Conservation (phyloP, 2,329 filamentous ascomycete species). For the Colletotrichum sp. region DNA sequence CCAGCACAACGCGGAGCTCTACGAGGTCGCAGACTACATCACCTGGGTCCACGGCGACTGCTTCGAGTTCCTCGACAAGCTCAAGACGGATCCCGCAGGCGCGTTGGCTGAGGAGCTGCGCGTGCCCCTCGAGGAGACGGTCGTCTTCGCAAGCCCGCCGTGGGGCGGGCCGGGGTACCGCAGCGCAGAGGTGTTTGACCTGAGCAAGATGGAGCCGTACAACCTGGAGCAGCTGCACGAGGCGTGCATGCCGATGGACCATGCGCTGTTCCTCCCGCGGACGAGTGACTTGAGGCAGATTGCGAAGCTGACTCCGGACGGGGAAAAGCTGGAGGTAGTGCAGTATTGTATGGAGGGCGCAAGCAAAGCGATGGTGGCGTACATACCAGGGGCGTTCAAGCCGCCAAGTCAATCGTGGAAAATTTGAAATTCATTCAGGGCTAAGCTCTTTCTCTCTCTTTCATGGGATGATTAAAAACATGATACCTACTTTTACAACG, state of each 20-base stretch:
- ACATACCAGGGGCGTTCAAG: constrained; percentile 48
- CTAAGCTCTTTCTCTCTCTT: not conserved
- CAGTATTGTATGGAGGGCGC: constrained; percentile 93
- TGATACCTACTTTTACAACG: constrained; percentile 43
- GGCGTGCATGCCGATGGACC: constrained; percentile 64
- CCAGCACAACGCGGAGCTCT: constrained; percentile 87
- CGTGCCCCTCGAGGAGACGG: constrained; percentile 45
- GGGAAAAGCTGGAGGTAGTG: constrained; percentile 71
- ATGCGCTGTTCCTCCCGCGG: constrained; percentile 83
- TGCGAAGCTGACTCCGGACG: constrained; percentile 57
- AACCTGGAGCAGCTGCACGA: constrained; percentile 66
- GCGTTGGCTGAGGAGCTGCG: constrained; percentile 43
- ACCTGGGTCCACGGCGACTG: constrained; percentile 89
- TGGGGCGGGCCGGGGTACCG: constrained; percentile 65
- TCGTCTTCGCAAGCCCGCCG: constrained; percentile 63
- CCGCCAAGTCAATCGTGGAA: not conserved
- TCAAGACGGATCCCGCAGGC: constrained; percentile 38
- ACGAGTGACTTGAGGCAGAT: constrained; percentile 84
- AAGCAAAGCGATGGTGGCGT: constrained; percentile 81
- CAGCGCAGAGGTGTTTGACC: constrained; percentile 75
- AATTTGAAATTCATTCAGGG: not conserved
- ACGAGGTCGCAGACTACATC: constrained; percentile 76
- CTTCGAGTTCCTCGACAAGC: constrained; percentile 71
- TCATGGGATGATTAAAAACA: not conserved
- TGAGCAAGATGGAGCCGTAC: constrained; percentile 89